Evolutionary conservation across 257 asterid genomes (phyloP).

Genomic region (Fraxinus pennsylvanica): DNA sequence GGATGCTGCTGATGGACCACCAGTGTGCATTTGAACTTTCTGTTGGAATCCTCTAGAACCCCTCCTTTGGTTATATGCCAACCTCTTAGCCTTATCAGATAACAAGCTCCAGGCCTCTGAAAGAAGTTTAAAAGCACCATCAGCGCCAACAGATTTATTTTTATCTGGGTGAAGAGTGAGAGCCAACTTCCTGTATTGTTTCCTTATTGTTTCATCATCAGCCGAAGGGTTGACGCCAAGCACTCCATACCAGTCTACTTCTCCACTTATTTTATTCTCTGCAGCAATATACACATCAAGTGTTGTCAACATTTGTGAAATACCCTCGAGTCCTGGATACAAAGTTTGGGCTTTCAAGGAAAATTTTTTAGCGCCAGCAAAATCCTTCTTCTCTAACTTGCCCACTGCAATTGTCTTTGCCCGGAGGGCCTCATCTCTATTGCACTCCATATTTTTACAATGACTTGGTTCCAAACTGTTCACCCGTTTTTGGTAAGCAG

Average conservation of each 20-base stretch:
- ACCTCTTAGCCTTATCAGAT: conserved; percentile 62
- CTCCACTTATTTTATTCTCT: conserved; percentile 65
- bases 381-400: conserved; percentile 58
- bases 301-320: conserved; percentile 59
- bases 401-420: conserved; percentile 62
- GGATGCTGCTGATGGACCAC: conserved; percentile 53
- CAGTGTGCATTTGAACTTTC: conserved; percentile 40
- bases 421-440: conserved; percentile 73
- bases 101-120: conserved; percentile 76
- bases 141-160: conserved; percentile 63
- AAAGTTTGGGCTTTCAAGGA: conserved; percentile 64
- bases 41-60: conserved; percentile 45
- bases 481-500: conserved; percentile 15
- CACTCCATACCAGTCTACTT: conserved; percentile 73
- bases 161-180: conserved; percentile 79
- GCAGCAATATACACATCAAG: conserved; percentile 64
- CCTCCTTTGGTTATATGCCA: conserved; percentile 65
- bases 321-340: conserved; percentile 60
- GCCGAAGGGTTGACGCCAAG: conserved; percentile 66
- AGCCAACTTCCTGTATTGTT: conserved; percentile 70
- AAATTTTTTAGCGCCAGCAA: conserved; percentile 59
- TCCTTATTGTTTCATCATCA: conserved; percentile 63
- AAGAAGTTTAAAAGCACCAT: conserved; percentile 70
- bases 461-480: conserved; percentile 25
- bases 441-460: conserved; percentile 64